These are phyloP conservation scores for Luzula sylvatica DNA, from an alignment of 176 grass and related monocot species.

Conservation along the genomic window DNA sequence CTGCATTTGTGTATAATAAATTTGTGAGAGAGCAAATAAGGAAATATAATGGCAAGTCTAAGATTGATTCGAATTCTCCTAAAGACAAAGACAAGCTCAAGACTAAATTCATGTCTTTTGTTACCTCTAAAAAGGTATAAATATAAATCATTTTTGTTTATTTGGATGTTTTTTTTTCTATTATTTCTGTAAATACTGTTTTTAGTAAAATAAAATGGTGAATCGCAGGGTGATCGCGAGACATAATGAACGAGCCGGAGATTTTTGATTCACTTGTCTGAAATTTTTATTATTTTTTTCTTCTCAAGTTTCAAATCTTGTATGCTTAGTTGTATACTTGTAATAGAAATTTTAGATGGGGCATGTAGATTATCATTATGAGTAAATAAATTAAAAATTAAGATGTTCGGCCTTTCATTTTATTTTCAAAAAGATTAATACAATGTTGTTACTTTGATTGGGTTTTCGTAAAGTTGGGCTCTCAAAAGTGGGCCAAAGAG, in stretches of 20 bases:
- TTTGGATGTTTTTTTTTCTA: background rate
- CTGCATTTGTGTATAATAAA: conserved; percentile 77
- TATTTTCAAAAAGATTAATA: no score
- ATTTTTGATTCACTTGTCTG: background rate
- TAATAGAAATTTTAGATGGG: background rate
- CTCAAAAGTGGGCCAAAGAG: no score
- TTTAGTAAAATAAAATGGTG: background rate
- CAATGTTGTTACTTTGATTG: no score
- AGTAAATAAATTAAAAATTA: background rate
- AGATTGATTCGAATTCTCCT: conserved; percentile 17
- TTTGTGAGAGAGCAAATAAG: conserved; percentile 63
- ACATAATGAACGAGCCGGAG: conserved; percentile 5
- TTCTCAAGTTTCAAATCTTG: background rate
- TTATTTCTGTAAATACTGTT: background rate
- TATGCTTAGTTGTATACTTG: background rate
- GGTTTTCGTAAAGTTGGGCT: no score
- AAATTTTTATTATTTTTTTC: background rate
- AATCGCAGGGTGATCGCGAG: conserved; percentile 22
- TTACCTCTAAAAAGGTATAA: conserved; percentile 39
- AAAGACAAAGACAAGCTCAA: conserved; percentile 63
- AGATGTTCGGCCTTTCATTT: no score
- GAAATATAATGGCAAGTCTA: conserved; percentile 32
- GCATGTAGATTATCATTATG: conserved; percentile 7
- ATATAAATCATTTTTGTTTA: background rate
- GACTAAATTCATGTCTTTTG: conserved; percentile 52